Conservation (phyloP, 371 early-diverging fungal species). For the Mortierella sp. region DNA sequence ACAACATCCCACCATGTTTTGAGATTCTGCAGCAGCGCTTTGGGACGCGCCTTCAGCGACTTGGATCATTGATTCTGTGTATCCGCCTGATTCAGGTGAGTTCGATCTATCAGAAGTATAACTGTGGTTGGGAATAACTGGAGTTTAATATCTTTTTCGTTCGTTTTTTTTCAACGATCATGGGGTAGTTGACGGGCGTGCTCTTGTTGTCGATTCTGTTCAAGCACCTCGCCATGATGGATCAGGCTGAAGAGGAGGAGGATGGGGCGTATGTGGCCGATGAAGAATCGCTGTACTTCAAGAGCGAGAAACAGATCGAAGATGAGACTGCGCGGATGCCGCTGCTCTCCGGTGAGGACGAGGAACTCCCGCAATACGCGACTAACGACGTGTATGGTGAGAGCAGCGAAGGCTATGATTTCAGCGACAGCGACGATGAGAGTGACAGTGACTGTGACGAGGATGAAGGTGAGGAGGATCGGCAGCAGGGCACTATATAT, state of each 20-base stretch:
- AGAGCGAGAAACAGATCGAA: conserved; percentile 44
- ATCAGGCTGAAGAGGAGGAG: conserved; percentile 12
- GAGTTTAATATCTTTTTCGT: too few species aligned
- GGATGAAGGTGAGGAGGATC: conserved; percentile 6
- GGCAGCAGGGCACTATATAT: too few species aligned
- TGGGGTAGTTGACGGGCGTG: conserved; percentile 38
- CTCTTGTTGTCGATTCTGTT: conserved; percentile 35
- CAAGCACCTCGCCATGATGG: conserved; percentile 24
- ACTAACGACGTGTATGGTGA: background rate
- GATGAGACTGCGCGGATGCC: conserved; percentile 28
- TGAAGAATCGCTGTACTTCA: conserved; percentile 30
- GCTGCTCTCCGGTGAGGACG: conserved; percentile 17
- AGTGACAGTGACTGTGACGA: conserved; percentile 7
- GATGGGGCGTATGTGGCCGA: conserved; percentile 6
- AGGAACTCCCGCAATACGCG: conserved; percentile 21
- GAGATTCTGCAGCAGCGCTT: conserved; percentile 26
- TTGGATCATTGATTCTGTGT: conserved; percentile 29
- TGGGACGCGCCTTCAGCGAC: conserved; percentile 32
- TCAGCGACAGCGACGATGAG: conserved; percentile 3
- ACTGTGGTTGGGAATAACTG: too few species aligned
- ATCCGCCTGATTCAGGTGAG: conserved; percentile 42
- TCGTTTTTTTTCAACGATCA: too few species aligned
- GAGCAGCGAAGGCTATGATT: background rate
- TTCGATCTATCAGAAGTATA: background rate
- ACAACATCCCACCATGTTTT: conserved; percentile 12